Evolutionary conservation across 768 basidiomycete genomes (phyloP).

Genomic region (Leucosporidium scottii): DNA sequence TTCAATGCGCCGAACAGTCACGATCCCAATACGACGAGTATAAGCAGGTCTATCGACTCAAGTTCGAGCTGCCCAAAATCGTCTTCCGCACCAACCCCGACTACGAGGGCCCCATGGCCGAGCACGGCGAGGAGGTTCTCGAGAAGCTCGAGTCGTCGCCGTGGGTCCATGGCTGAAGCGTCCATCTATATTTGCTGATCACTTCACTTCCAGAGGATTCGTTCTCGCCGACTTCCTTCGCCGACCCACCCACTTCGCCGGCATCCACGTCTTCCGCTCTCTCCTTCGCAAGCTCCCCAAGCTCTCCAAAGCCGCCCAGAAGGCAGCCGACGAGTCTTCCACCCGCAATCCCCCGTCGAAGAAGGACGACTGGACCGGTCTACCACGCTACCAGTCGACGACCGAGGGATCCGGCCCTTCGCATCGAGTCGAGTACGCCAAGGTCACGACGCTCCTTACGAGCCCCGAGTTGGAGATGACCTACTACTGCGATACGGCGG

Average conservation of each 20-base stretch:
- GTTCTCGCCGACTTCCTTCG: not conserved
- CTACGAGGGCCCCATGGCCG: conserved; percentile 58
- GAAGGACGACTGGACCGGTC: conserved; percentile 42
- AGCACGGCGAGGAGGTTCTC: conserved; percentile 5
- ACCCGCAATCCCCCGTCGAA: too few relatives aligned
- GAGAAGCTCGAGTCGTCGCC: not conserved
- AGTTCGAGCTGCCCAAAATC: conserved; percentile 59
- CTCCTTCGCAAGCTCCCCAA: conserved; percentile 6
- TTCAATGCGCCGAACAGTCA: too few relatives aligned
- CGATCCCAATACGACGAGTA: conserved; percentile 74
- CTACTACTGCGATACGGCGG: conserved; percentile 80
- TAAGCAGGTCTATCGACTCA: conserved; percentile 68
- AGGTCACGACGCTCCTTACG: conserved; percentile 74
- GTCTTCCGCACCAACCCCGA: conserved; percentile 68
- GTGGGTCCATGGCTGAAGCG: not conserved
- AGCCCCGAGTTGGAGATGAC: conserved; percentile 66
- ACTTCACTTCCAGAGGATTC: not conserved
- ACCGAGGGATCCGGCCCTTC: not conserved
- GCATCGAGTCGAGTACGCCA: conserved; percentile 64
- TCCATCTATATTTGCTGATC: not conserved
- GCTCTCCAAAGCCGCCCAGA: conserved; percentile 31
- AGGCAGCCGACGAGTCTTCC: too few relatives aligned
- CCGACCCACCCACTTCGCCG: not conserved
- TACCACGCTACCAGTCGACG: conserved; percentile 42
- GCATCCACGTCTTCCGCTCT: conserved; percentile 2